Percentiles rank a stretch among this genome's conserved stretches.
Evolutionary conservation across 768 basidiomycete species (phyloP).

Genomic region (Pleurotus sapidus): DNA sequence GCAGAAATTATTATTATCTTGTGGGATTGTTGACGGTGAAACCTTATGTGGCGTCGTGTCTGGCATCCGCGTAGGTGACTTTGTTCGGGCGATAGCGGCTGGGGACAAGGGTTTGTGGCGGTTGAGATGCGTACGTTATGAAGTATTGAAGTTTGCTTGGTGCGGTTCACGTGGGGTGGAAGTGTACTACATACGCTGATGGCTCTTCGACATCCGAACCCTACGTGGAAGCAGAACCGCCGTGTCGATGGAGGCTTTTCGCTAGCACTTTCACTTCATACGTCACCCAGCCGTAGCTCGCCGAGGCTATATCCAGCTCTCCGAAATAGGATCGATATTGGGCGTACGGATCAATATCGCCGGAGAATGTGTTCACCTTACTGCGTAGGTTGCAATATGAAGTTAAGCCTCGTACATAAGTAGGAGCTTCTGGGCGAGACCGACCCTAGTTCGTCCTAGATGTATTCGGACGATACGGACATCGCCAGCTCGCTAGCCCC

Average conservation of each 20-base stretch:
- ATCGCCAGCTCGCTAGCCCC: background rate
- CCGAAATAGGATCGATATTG: constrained; percentile 4
- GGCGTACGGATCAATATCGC: constrained; percentile 1
- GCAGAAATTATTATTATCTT: background rate
- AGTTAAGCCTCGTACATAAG: background rate
- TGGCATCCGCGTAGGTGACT: background rate
- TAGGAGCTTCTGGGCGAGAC: background rate
- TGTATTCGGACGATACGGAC: background rate
- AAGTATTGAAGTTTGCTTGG: too few relatives aligned
- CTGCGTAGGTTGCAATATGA: background rate
- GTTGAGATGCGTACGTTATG: background rate
- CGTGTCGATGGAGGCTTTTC: too few relatives aligned
- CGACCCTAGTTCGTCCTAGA: background rate
- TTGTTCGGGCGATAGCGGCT: background rate
- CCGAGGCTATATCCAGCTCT: background rate
- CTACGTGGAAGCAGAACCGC: too few relatives aligned
- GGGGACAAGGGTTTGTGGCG: background rate
- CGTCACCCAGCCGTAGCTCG: background rate
- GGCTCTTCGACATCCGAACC: too few relatives aligned
- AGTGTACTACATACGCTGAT: too few relatives aligned
- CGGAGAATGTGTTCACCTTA: background rate
- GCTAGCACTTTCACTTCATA: background rate
- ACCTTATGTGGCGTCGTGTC: constrained; percentile 2
- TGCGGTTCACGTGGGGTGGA: too few relatives aligned
- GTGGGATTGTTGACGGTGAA: background rate